Evolutionary conservation across 129 eudicot genomes (phyloP), one percentile per base, ranked within the genome.

Genomic region (Flaveria linearis): DNA sequence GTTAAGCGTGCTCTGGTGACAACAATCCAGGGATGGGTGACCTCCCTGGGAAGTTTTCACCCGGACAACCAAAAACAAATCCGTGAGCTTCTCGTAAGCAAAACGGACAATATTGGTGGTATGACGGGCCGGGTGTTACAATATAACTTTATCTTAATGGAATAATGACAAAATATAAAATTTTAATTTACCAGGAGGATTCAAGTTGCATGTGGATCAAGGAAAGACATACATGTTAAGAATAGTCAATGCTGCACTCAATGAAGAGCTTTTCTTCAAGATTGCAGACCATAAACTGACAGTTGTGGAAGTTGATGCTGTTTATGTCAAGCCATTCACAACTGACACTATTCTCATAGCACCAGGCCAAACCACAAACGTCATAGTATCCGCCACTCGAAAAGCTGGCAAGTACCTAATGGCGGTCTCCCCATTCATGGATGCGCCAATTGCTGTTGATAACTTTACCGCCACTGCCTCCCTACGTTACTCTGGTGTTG

Each of bases 331-430:
- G 46, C 96, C 96, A 8, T 87, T 90, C 67, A 62, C 78, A 7
- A 87, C 88, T 0, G 85, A 83, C 76, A 87, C 92, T 10, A 80
- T 90, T 43, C 66, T 90, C 49, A 80, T 86, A 25, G 86, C 92
- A 68, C 96, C 96, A 1, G 96, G 96, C 50, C 96, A 90, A 13
- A 90, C 96, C 83, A 86, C 92, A 28, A 90, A 77, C 26, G 96
- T 69, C 20, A 51, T 92, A 3, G 30, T 89, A 9, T 65, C 84
- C 25, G 71, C 97, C 7, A 46, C 79, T 69, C 82, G 47, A 1
- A 42, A 33, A 14, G 50, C 74, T 7, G 93, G 96, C 14, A 89
- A 86, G 81, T 92, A 85, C 76, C 39, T 85, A 15, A 82, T 92
- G 2, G 83, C 83, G 0, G 91, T 81, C 46, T 82, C 93, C 14